Evolutionary conservation across 208 protist species (phyloP).

Genomic region (Leptomonas pyrrhocoris): DNA sequence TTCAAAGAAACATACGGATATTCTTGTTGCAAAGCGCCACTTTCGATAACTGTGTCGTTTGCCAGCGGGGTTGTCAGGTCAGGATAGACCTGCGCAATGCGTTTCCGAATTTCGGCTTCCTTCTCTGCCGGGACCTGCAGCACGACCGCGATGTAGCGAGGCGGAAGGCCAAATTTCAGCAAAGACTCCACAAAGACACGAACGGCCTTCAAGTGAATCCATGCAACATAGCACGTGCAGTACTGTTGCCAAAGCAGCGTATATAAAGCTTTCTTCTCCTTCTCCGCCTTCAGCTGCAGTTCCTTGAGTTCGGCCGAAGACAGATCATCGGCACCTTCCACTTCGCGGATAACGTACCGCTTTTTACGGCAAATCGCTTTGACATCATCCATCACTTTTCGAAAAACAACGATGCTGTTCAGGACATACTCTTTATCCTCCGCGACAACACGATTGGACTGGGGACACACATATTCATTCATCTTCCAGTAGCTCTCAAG

Average conservation of each 20-base stretch:
- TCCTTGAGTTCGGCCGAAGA: slow-evolving; percentile 63
- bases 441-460: slow-evolving; percentile 82
- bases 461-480: slow-evolving; percentile 83
- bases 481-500: slow-evolving; percentile 80
- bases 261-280: slow-evolving; percentile 84
- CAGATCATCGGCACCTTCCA: slow-evolving; percentile 72
- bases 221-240: slow-evolving; percentile 87
- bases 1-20: slow-evolving; percentile 88
- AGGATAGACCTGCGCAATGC: slow-evolving; percentile 75
- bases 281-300: slow-evolving; percentile 77
- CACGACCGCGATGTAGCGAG: slow-evolving; percentile 84
- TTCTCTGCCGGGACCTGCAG: slow-evolving; percentile 74
- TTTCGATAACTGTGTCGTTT: slow-evolving; percentile 55
- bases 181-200: slow-evolving; percentile 92
- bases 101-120: slow-evolving; percentile 75
- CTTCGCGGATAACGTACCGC: slow-evolving; percentile 81
- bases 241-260: slow-evolving; percentile 87
- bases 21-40: slow-evolving; percentile 77
- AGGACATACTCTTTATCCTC: slow-evolving; percentile 90
- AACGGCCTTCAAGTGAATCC: slow-evolving; percentile 93
- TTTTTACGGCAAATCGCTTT: slow-evolving; percentile 78
- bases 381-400: slow-evolving; percentile 85
- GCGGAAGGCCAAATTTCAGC: slow-evolving; percentile 89
- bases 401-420: slow-evolving; percentile 91
- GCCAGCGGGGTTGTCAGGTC: slow-evolving; percentile 59